Conservation (phyloP, 805 yeast genomes). For the Saccharomyces jurei region DNA sequence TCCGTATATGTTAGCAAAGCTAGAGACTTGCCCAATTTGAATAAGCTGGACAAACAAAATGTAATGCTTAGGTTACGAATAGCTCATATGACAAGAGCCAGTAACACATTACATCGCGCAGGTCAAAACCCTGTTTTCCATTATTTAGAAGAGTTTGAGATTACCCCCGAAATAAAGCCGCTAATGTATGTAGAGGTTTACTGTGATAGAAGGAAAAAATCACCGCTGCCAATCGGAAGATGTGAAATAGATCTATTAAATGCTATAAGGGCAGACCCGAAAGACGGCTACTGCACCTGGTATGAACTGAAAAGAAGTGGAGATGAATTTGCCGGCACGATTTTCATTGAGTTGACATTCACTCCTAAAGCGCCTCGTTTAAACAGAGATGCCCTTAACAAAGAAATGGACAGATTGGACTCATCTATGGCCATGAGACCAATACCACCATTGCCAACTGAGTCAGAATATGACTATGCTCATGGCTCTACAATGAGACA, state of each 20-base stretch:
- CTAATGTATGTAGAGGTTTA: slow-evolving; percentile 57
- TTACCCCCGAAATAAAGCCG: slow-evolving; percentile 57
- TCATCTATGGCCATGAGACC: slow-evolving; percentile 25
- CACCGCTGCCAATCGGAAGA: slow-evolving; percentile 83
- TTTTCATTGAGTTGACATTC: slow-evolving; percentile 86
- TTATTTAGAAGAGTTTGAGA: slow-evolving; percentile 58
- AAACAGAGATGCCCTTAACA: slow-evolving; percentile 5
- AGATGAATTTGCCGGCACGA: slow-evolving; percentile 75
- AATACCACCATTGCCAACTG: slow-evolving; percentile 29
- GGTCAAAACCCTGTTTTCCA: slow-evolving; percentile 94
- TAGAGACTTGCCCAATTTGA: slow-evolving; percentile 75
- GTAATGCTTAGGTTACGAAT: slow-evolving; percentile 82
- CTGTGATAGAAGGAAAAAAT: slow-evolving; percentile 70
- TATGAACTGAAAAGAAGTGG: slow-evolving; percentile 53
- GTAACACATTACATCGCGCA: slow-evolving; percentile 72
- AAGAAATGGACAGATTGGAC: slow-evolving; percentile 15
- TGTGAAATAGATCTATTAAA: slow-evolving; percentile 68
- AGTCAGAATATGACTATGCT: slow-evolving; percentile 11
- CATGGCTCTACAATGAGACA: slow-evolving; percentile 26
- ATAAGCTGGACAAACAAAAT: slow-evolving; percentile 85
- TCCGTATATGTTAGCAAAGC: slow-evolving; percentile 75
- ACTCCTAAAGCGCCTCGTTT: slow-evolving; percentile 42
- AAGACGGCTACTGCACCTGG: slow-evolving; percentile 83
- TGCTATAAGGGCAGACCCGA: slow-evolving; percentile 56
- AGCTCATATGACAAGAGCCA: slow-evolving; percentile 72